Evolutionary conservation across 176 grass and related monocot species (phyloP), one percentile per base, ranked within the genome.

Genomic region (Rhipidocladum racemiflorum): DNA sequence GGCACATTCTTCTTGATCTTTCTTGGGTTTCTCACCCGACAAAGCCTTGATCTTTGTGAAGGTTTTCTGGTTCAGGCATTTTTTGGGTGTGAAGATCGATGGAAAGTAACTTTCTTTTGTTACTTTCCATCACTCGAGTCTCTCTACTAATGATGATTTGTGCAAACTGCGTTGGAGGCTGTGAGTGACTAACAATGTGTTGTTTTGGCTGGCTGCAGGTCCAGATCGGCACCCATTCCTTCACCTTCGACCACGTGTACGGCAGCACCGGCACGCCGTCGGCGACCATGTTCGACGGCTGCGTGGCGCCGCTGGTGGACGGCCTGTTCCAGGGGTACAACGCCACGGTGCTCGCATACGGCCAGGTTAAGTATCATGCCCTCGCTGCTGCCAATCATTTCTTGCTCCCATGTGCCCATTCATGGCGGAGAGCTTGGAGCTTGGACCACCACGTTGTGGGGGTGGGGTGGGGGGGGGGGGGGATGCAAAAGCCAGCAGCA

Each of bases 301-400:
- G 93, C 83, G 93, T 96, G 71, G 83, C 83, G 53, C 93, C 93
- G 57, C 91, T 99, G 81, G 93, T 99, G 80, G 97, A 96, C 48
- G 97, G 93, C 20, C 90, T 99, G 63, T 99, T 99, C 89, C 93
- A 99, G 88, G 93, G 97, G 17, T 99, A 97, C 85, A 97, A 93
- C 85, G 94, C 94, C 44, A 97, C 94, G 64, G 94, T 97, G 84
- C 88, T 97, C 24, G 97, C 97, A 62, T 99, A 99, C 74, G 97
- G 97, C 80, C 97, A 99, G 97, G 97, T 99, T 74, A 68, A 76
- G 65, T 39, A 55, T 25, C 21, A n/a, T 39, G 45, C 9, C 65
- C 53, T 70, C n/a, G 27, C n/a, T 1, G 3, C 14, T 2, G 5
- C 15, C 77, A 83, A 74, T 85, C 68, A 87, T 85, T 64, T 55